phyloP scores from a whole-genome alignment of 2,329 filamentous ascomycete species.

The Albifimbria verrucaria region DNA sequence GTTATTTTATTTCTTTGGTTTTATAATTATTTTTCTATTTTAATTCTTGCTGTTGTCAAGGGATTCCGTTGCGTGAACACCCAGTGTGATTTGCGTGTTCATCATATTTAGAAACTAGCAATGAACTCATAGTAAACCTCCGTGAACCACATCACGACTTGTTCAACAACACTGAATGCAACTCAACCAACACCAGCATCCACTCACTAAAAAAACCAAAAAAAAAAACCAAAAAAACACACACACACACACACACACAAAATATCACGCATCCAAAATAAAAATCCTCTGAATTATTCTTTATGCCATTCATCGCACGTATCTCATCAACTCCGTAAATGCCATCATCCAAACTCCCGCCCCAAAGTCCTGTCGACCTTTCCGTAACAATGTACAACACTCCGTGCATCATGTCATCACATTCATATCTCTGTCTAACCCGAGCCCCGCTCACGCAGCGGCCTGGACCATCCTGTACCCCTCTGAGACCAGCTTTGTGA shows the following conservation, averaged over 20 bases:
- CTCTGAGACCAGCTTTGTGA: slow-evolving; percentile 69
- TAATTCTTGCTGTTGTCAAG: too few species aligned
- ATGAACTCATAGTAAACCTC: too few species aligned
- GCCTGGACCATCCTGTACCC: slow-evolving; percentile 72
- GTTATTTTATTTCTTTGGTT: too few species aligned
- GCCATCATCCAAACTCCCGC: neutral
- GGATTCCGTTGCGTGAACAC: too few species aligned
- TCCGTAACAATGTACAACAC: neutral
- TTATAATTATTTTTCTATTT: too few species aligned
- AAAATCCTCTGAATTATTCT: neutral
- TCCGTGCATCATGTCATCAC: neutral
- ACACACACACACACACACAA: neutral
- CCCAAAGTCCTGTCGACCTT: neutral
- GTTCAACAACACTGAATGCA: too few species aligned
- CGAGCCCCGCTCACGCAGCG: slow-evolving; percentile 40
- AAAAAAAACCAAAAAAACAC: too few species aligned
- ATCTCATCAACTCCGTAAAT: neutral
- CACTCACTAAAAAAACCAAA: too few species aligned
- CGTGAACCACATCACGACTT: too few species aligned
- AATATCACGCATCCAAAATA: neutral
- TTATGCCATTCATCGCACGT: neutral
- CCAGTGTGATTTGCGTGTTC: too few species aligned
- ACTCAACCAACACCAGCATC: too few species aligned
- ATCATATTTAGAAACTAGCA: too few species aligned
- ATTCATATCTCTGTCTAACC: neutral